Conservation (phyloP, 2,329 filamentous ascomycete species). For the Thelonectria blattea region DNA sequence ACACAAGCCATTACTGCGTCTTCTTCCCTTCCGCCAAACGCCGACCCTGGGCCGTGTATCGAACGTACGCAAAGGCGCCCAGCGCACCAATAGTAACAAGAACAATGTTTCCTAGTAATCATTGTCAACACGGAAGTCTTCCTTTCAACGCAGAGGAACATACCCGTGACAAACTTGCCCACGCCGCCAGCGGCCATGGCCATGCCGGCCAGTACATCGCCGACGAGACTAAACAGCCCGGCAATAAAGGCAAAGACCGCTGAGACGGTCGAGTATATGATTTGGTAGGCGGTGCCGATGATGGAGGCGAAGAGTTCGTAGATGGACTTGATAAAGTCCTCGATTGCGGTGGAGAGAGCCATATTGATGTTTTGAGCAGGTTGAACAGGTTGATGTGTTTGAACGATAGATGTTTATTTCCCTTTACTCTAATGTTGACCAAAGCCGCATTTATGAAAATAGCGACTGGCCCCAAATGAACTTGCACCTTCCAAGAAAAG, state of each 20-base stretch:
- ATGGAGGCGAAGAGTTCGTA: constrained; percentile 50
- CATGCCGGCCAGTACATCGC: constrained; percentile 44
- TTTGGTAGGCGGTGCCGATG: constrained; percentile 42
- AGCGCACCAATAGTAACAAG: constrained; percentile 43
- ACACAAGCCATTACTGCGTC: background rate
- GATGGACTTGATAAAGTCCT: constrained; percentile 49
- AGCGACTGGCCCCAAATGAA: background rate
- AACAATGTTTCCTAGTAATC: constrained; percentile 44
- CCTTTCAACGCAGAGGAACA: constrained; percentile 18
- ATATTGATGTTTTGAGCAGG: constrained; percentile 31
- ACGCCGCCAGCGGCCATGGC: constrained; percentile 47
- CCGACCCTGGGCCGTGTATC: constrained; percentile 42
- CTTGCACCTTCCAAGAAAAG: background rate
- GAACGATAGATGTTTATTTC: background rate
- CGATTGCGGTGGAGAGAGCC: constrained; percentile 45
- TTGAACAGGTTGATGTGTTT: background rate
- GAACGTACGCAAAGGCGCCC: constrained; percentile 43
- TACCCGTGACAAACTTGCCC: constrained; percentile 48
- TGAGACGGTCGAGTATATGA: constrained; percentile 43
- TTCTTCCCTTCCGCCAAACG: constrained; percentile 28
- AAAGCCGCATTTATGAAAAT: constrained; percentile 3
- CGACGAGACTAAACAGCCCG: constrained; percentile 45
- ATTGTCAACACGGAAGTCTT: background rate
- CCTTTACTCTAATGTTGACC: background rate
- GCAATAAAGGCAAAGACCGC: constrained; percentile 45